Evolutionary conservation across 2,329 filamentous ascomycete genomes (phyloP).

Genomic region (Penicillium griseofulvum): DNA sequence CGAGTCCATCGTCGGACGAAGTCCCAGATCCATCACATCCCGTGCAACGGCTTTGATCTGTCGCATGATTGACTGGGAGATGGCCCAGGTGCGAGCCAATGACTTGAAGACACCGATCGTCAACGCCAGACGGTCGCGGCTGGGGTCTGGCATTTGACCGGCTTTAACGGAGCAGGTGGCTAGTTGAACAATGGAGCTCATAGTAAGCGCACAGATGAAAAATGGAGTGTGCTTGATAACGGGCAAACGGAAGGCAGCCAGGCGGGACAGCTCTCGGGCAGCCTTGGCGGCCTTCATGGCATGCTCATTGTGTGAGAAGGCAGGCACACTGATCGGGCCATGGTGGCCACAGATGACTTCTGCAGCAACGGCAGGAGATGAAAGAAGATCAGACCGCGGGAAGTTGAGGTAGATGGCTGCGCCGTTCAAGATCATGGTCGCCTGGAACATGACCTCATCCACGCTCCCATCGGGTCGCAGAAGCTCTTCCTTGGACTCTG

Average conservation of each 20-base stretch:
- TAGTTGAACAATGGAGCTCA: conserved; percentile 77
- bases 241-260: conserved; percentile 59
- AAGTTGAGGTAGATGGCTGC: conserved; percentile 73
- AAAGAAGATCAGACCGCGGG: conserved; percentile 69
- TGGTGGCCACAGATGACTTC: conserved; percentile 49
- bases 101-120: conserved; percentile 73
- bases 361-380: conserved; percentile 49
- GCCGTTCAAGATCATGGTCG: conserved; percentile 70
- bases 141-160: conserved; percentile 57
- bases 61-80: conserved; percentile 65
- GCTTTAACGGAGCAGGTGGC: conserved; percentile 68
- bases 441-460: conserved; percentile 91
- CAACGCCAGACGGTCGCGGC: conserved; percentile 68
- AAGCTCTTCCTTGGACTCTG: conserved; percentile 66
- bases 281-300: conserved; percentile 78
- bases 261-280: conserved; percentile 73
- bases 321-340: conserved; percentile 38
- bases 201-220: conserved; percentile 75
- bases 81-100: conserved; percentile 68
- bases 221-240: conserved; percentile 76
- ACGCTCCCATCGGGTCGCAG: conserved; percentile 67
- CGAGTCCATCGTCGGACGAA: conserved; percentile 37
- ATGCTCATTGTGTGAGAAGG: conserved; percentile 52
- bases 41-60: conserved; percentile 78
- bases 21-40: conserved; percentile 58